These are phyloP conservation scores for Mesembryanthemum crystallinum DNA, from an alignment of 148 eudicot species.

Conservation along the genomic window DNA sequence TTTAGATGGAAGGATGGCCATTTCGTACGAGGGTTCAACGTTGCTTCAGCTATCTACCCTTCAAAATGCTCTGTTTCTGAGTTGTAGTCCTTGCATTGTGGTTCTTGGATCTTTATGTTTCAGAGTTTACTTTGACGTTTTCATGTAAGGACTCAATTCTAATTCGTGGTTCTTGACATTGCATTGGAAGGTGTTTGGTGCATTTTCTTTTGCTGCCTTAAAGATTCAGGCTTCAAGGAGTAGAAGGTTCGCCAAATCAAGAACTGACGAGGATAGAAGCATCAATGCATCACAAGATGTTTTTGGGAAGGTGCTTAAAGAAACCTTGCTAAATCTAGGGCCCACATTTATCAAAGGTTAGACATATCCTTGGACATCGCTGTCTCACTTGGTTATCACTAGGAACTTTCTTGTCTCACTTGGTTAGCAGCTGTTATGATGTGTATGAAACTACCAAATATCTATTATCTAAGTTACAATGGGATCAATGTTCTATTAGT, in stretches of 20 bases:
- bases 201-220: constrained; percentile 78
- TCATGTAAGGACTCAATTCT: constrained; percentile 1
- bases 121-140: neutral
- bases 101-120: neutral
- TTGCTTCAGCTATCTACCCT: no score
- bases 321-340: constrained; percentile 75
- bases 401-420: neutral
- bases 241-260: constrained; percentile 31
- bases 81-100: no score
- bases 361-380: constrained; percentile 5
- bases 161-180: constrained; percentile 18
- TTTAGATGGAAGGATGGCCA: no score
- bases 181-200: constrained; percentile 56
- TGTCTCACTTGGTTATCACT: neutral
- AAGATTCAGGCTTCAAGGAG: constrained; percentile 54
- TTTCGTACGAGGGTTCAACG: no score
- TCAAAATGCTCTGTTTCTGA: no score
- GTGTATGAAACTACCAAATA: neutral
- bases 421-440: neutral
- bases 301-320: constrained; percentile 77
- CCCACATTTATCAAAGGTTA: constrained; percentile 89
- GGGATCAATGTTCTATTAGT: constrained; percentile 1
- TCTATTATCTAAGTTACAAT: neutral
- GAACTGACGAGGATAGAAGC: constrained; percentile 30
- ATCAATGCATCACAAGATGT: constrained; percentile 42